Conservation (phyloP, 345 rosid genomes). For the Clausena lansium region DNA sequence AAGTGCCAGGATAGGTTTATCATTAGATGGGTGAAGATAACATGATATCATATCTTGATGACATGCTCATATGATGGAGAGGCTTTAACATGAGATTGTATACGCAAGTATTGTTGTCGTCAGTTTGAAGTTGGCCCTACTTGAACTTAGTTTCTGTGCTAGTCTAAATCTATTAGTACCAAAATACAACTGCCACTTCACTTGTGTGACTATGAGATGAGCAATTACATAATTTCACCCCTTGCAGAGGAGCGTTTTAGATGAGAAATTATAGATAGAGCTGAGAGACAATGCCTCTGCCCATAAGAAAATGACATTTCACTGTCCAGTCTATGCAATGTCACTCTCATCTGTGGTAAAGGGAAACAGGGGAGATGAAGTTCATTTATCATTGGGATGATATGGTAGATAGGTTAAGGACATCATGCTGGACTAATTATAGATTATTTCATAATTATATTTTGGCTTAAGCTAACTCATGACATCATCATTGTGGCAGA, state of each 20-base stretch:
- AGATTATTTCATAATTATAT: too few species aligned
- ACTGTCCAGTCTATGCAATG: slow-evolving; percentile 4
- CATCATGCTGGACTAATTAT: not conserved
- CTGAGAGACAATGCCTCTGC: slow-evolving; percentile 16
- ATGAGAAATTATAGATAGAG: not conserved
- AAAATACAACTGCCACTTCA: slow-evolving; percentile 16
- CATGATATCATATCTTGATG: slow-evolving; percentile 12
- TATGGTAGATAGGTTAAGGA: not conserved
- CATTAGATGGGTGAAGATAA: not conserved
- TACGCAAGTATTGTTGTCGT: not conserved
- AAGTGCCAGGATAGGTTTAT: not conserved
- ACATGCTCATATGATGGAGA: slow-evolving; percentile 2
- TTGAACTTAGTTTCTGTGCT: not conserved
- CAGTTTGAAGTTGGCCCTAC: slow-evolving; percentile 19
- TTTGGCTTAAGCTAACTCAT: not conserved
- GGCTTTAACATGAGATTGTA: slow-evolving; percentile 3
- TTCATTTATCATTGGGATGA: not conserved
- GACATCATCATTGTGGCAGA: not conserved
- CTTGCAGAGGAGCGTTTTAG: not conserved
- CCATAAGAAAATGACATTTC: slow-evolving; percentile 4
- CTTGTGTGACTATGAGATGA: slow-evolving; percentile 23
- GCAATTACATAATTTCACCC: slow-evolving; percentile 3
- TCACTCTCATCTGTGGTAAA: not conserved
- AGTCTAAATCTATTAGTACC: too few species aligned
- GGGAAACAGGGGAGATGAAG: not conserved